phyloP scores from a whole-genome alignment of 768 basidiomycete genomes.

The Leccinum longicurvipes region DNA sequence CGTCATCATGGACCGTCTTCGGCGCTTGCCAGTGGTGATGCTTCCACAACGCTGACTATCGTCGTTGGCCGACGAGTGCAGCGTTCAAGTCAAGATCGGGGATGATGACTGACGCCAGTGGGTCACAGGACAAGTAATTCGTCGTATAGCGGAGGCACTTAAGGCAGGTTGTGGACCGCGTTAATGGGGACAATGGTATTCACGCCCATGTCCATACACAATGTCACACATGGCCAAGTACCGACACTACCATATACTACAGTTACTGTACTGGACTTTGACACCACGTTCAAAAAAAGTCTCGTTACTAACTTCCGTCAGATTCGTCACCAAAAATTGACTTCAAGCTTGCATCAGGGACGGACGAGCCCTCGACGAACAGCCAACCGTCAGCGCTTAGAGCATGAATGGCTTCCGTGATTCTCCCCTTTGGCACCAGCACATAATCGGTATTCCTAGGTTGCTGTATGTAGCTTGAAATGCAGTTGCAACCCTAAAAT shows the following conservation, averaged over 20 bases:
- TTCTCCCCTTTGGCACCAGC: slow-evolving; percentile 46
- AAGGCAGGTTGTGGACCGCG: slow-evolving; percentile 8
- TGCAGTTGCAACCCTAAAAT: neutral
- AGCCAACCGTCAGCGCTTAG: slow-evolving; percentile 53
- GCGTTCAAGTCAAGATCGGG: slow-evolving; percentile 1
- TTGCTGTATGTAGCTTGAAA: neutral
- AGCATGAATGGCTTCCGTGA: slow-evolving; percentile 38
- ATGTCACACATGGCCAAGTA: neutral
- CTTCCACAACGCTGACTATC: slow-evolving; percentile 5
- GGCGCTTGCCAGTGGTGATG: slow-evolving; percentile 12
- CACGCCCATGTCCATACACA: neutral
- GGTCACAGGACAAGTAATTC: neutral
- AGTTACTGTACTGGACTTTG: neutral
- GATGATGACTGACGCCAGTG: neutral
- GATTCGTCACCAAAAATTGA: too few relatives aligned
- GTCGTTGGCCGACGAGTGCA: neutral
- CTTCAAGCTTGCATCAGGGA: too few relatives aligned
- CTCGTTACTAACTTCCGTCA: too few relatives aligned
- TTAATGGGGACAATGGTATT: neutral
- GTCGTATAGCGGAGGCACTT: slow-evolving; percentile 9
- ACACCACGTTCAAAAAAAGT: neutral
- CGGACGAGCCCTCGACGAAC: slow-evolving; percentile 12
- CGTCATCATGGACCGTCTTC: slow-evolving; percentile 24
- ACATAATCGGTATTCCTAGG: slow-evolving; percentile 67
- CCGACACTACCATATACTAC: neutral